phyloP scores from a whole-genome alignment of 371 early-diverging fungal genomes.

The Rhizopus sp. region DNA sequence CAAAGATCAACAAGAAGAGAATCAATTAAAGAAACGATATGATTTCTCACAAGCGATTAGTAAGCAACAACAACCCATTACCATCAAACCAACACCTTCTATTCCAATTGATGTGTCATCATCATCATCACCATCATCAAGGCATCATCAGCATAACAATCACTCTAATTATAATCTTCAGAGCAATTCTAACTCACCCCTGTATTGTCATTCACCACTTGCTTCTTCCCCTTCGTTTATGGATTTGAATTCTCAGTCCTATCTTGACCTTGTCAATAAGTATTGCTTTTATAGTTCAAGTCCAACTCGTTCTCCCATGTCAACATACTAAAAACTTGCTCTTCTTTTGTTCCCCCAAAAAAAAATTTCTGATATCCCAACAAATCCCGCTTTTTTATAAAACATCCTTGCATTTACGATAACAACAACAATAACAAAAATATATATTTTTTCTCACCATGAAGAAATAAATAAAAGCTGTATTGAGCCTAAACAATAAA shows the following conservation, averaged over 20 bases:
- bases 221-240: slow-evolving; percentile 21
- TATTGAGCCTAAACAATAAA: no score
- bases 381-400: no score
- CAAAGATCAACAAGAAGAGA: slow-evolving; percentile 7
- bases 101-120: slow-evolving; percentile 18
- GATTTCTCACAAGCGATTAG: slow-evolving; percentile 24
- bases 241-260: slow-evolving; percentile 32
- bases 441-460: no score
- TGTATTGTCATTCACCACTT: slow-evolving; percentile 23
- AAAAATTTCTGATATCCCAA: not conserved
- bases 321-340: slow-evolving; percentile 23
- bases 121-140: slow-evolving; percentile 10
- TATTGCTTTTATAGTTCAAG: slow-evolving; percentile 55
- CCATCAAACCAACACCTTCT: not conserved
- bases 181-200: no score
- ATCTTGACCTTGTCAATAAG: slow-evolving; percentile 51
- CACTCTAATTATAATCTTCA: slow-evolving; percentile 8
- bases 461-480: no score
- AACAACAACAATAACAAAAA: no score
- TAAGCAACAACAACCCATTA: slow-evolving; percentile 10
- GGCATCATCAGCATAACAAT: not conserved
- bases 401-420: no score
- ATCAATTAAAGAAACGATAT: slow-evolving; percentile 16
- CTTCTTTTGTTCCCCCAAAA: not conserved
- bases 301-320: slow-evolving; percentile 33